phyloP scores from a whole-genome alignment of 257 asterid genomes.

The Petunia secreta region DNA sequence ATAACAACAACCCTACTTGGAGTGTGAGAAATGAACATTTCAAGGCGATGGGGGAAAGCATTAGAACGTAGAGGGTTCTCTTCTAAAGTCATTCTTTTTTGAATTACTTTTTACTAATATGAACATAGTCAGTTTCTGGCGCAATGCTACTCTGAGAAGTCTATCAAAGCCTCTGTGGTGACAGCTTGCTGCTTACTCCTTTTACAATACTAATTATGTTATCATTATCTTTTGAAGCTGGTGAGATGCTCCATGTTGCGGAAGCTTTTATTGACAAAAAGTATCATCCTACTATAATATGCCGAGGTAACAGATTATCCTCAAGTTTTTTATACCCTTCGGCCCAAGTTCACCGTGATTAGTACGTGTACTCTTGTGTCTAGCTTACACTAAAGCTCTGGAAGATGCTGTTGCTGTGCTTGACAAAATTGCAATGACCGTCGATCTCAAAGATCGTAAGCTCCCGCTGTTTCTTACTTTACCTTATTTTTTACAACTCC shows the following conservation, averaged over 20 bases:
- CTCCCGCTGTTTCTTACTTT: constrained; percentile 21
- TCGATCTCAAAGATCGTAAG: constrained; percentile 92
- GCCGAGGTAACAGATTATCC: constrained; percentile 62
- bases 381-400: constrained; percentile 90
- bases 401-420: constrained; percentile 87
- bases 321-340: neutral
- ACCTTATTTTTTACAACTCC: neutral
- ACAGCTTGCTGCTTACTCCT: neutral
- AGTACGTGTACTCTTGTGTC: constrained; percentile 29
- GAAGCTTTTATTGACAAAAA: constrained; percentile 94
- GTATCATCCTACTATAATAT: constrained; percentile 91
- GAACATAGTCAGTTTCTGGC: neutral
- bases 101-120: neutral
- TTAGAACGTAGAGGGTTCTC: neutral
- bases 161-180: neutral
- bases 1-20: neutral
- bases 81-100: neutral
- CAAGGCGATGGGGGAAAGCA: neutral
- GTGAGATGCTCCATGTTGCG: constrained; percentile 99
- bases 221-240: constrained; percentile 56
- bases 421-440: constrained; percentile 84
- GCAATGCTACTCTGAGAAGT: neutral
- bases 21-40: neutral
- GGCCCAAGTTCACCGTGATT: neutral
- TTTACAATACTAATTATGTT: constrained; percentile 19